A percentile compares a stretch with the other conserved stretches of the same genome.
phyloP scores from a whole-genome alignment of 1,284 basidiomycete species.

The Bjerkandera adusta region DNA sequence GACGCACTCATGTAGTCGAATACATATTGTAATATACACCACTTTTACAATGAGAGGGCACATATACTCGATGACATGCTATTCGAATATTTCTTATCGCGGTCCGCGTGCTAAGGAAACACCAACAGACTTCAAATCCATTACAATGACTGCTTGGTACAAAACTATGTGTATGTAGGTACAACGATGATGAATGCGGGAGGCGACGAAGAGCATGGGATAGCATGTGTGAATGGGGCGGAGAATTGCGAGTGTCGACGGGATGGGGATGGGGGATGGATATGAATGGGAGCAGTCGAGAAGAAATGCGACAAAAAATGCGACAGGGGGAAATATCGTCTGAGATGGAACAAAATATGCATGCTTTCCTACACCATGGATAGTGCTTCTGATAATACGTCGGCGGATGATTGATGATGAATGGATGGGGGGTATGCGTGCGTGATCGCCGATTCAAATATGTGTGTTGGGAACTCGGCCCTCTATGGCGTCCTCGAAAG shows the following conservation, averaged over 20 bases:
- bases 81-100: too few species aligned
- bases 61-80: too few species aligned
- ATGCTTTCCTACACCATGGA: background rate
- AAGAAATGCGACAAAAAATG: background rate
- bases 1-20: background rate
- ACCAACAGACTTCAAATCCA: too few species aligned
- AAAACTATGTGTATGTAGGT: slow-evolving; percentile 15
- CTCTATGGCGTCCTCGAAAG: slow-evolving; percentile 4
- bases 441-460: too few species aligned
- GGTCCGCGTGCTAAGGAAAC: too few species aligned
- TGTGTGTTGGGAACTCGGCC: background rate
- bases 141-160: slow-evolving; percentile 17
- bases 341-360: background rate
- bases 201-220: slow-evolving; percentile 13
- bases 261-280: background rate
- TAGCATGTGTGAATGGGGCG: slow-evolving; percentile 17
- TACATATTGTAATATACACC: too few species aligned
- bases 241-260: slow-evolving; percentile 12
- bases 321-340: background rate
- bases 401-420: background rate
- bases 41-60: too few species aligned
- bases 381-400: background rate
- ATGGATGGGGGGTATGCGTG: too few species aligned
- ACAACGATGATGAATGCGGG: slow-evolving; percentile 4
- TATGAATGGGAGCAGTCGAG: background rate